Evolutionary conservation across 23 red algal genomes (phyloP).

Genomic region (Cyanidium caldarium): DNA sequence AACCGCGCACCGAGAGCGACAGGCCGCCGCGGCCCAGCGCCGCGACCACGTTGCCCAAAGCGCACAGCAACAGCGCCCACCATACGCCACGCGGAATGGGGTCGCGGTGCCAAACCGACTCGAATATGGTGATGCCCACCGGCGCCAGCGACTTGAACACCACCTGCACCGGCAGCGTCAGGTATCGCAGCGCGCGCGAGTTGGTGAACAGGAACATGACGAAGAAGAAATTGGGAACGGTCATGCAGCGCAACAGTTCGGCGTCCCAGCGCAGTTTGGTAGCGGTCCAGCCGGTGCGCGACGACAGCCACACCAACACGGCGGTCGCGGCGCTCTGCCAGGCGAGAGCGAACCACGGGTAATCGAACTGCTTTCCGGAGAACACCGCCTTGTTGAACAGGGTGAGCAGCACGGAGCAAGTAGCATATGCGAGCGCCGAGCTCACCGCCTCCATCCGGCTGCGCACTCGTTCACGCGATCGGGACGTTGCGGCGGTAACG

Average conservation of each 20-base stretch:
- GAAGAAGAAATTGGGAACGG: constrained; percentile 64
- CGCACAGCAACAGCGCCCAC: constrained; percentile 46
- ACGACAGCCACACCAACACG: not conserved
- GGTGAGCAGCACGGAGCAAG: constrained; percentile 33
- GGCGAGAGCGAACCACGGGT: constrained; percentile 79
- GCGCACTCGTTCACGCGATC: no score
- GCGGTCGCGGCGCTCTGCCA: constrained; percentile 47
- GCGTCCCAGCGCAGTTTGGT: not conserved
- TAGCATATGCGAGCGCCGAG: constrained; percentile 29
- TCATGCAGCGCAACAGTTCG: constrained; percentile 28
- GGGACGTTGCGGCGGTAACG: no score
- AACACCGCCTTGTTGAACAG: constrained; percentile 88
- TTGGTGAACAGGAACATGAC: constrained; percentile 79
- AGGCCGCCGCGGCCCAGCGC: constrained; percentile 3
- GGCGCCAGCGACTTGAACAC: constrained; percentile 63
- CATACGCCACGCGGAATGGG: constrained; percentile 30
- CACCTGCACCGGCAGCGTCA: constrained; percentile 63
- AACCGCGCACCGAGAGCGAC: constrained; percentile 51
- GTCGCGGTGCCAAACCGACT: constrained; percentile 25
- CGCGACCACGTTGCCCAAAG: constrained; percentile 46
- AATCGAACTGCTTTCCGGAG: constrained; percentile 59
- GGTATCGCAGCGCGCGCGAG: constrained; percentile 44
- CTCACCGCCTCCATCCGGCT: constrained; percentile 6
- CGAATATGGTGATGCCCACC: constrained; percentile 37
- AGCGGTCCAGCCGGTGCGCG: not conserved